Percentiles rank a stretch among this genome's conserved stretches.
phyloP scores from a whole-genome alignment of 2,329 filamentous ascomycete genomes.

The Elsinoe perseae region DNA sequence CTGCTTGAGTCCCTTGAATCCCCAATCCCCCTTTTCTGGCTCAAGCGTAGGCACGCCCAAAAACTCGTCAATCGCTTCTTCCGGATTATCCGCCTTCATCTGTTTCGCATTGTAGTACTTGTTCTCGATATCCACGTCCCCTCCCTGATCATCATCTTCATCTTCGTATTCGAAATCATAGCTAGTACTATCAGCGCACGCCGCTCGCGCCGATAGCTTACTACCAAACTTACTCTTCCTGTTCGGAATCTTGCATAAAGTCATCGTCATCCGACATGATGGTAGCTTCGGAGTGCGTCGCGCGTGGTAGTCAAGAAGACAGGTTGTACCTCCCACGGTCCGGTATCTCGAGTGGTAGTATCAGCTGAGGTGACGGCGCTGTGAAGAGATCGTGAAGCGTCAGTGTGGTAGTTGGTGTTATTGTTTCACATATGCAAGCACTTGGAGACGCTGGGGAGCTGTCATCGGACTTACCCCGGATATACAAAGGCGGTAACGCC shows the following conservation, averaged over 20 bases:
- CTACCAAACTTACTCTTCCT: conserved; percentile 59
- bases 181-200: conserved; percentile 38
- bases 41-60: conserved; percentile 79
- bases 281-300: conserved; percentile 21
- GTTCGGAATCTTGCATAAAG: conserved; percentile 88
- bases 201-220: not conserved
- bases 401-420: too few relatives aligned
- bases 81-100: conserved; percentile 76
- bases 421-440: not conserved
- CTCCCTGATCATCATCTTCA: conserved; percentile 78
- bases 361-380: too few relatives aligned
- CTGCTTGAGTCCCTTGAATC: conserved; percentile 96
- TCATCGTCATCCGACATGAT: conserved; percentile 78
- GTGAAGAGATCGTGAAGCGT: too few relatives aligned
- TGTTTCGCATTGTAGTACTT: conserved; percentile 99
- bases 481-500: not conserved
- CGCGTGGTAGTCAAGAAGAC: not conserved
- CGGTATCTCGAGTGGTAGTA: not conserved
- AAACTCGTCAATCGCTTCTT: conserved; percentile 87
- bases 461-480: not conserved
- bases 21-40: conserved; percentile 92
- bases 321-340: too few relatives aligned
- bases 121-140: conserved; percentile 93
- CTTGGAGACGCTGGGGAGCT: not conserved
- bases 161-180: conserved; percentile 98